Base-by-base conservation (phyloP, 306 rosid species). In the Hippophae tibetana region DNA sequence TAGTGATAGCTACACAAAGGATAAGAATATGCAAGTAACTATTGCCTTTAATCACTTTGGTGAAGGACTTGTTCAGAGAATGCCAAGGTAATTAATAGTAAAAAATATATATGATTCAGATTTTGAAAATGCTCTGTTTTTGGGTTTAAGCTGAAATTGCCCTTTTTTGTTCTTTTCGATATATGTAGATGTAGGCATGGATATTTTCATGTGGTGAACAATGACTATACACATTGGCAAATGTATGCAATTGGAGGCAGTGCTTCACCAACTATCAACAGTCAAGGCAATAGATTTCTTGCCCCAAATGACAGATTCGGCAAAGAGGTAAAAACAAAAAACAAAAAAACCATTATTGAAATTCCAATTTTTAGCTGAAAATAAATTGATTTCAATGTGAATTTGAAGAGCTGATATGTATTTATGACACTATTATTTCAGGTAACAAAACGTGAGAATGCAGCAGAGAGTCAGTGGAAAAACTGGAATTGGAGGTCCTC, bases 211-310 rank as follows among this genome's bases (percentile, higher is more conserved):
- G 99, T 92, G 74, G 99, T 88, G 72, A 92, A 92, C 73, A 92
- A 87, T 71, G 99, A 92, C 69, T 92, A 92, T 10, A 81, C 89
- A 1, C 95, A 85, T 42, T 92, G 98, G 98, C 11, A 23, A 62
- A 92, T 79, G 95, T 92, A 92, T 60, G 96, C 98, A 7, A 81
- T 92, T 67, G 98, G 98, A 0, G 98, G 98, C 5, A 87, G 96
- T 83, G 92, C 95, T 43, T 31, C 73, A 47, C 98, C 98, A 40
- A 92, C 98, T 0, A 92, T 92, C 43, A 85, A 87, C 40, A 92
- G 98, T 66, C 98, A 92, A 72, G 98, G 98, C 31, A 92, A 92
- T 48, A 81, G 95, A 64, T 92, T 85, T 72, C 76, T 81, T 65
- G 98, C 96, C 64, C 85, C 95, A 2, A 66, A 81, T 71, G 76